Base-by-base conservation (phyloP, 1,139 yeast genomes). In the Geotrichum citri-aurantii region DNA sequence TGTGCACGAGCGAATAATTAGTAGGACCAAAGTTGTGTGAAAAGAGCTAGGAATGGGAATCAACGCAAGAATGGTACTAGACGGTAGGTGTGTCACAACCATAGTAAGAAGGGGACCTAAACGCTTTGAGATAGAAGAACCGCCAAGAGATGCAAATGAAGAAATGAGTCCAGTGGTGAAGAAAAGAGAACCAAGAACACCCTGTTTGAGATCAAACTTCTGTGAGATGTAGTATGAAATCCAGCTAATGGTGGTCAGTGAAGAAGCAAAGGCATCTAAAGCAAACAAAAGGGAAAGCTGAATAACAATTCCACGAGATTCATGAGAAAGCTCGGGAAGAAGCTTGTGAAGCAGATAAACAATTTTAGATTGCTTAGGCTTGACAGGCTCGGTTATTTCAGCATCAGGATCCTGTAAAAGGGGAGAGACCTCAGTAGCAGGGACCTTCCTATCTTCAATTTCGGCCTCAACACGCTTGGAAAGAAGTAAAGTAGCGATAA, bases 181-280 rank as follows among this genome's bases (percentile, higher is more conserved):
- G 70, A 89, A 76, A 23, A 90, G 63, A 70, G 77, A 52, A 10
- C 84, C 84, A 37, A 81, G 67, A 0, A 73, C 47, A 12, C 69
- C 66, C 42, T 68, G 69, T 2, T 72, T 57, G 19, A 70, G 62
- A 31, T 63, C 62, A 61, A 74, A 74, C 23, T 68, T 64, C 31
- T 69, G 68, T 17, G 68, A 62, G 73, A 89, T 84, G 72, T 88
- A 91, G 69, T 85, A 90, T 37, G 90, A 89, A 55, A 87, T 80
- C 97, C 97, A 91, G 0, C 96, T 87, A 54, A 85, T 78, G 1
- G 96, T 85, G 89, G 89, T 86, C 70, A 90, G 86, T 0, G 97
- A 96, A 62, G 85, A 84, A 0, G 96, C 97, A 57, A 91, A 78
- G 0, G 97, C 88, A 71, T 91, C 97, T 26, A 82, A 63, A 71